A percentile compares a stretch with the other conserved stretches of the same genome.
Evolutionary conservation across 805 yeast genomes (phyloP).

Genomic region (Tetrapisispora pingtungensis): DNA sequence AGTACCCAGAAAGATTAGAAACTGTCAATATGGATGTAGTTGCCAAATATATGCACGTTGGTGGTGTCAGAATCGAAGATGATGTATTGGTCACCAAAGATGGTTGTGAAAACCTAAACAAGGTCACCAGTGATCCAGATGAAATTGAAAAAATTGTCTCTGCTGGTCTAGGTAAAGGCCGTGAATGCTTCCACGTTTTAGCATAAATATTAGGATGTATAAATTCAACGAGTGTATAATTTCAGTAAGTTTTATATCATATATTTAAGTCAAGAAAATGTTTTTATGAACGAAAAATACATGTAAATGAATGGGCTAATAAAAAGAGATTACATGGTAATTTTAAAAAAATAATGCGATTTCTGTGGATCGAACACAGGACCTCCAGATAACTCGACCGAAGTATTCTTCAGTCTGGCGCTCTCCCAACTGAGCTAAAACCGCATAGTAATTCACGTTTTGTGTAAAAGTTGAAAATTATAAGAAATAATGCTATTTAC

Average conservation of each 20-base stretch:
- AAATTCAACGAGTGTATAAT: too few species aligned
- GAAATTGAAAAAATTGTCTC: slow-evolving; percentile 72
- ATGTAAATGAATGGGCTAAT: slow-evolving; percentile 54
- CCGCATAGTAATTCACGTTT: slow-evolving; percentile 21
- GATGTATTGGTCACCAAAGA: slow-evolving; percentile 68
- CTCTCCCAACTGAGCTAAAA: slow-evolving; percentile 38
- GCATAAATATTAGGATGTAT: slow-evolving; percentile 31
- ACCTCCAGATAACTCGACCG: slow-evolving; percentile 46
- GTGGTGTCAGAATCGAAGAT: slow-evolving; percentile 97
- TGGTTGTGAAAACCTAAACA: slow-evolving; percentile 76
- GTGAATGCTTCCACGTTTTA: slow-evolving; percentile 52
- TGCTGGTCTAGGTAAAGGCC: slow-evolving; percentile 54
- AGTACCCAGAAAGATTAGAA: slow-evolving; percentile 36
- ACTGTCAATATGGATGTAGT: slow-evolving; percentile 57
- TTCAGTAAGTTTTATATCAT: too few species aligned
- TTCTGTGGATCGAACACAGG: slow-evolving; percentile 83
- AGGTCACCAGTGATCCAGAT: slow-evolving; percentile 74
- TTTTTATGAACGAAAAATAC: too few species aligned
- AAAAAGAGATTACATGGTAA: slow-evolving; percentile 30
- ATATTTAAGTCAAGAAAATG: too few species aligned
- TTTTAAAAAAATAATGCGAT: slow-evolving; percentile 35
- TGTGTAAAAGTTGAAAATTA: not conserved
- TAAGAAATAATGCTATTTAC: too few species aligned
- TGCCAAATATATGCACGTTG: slow-evolving; percentile 73
- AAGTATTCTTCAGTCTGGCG: slow-evolving; percentile 34